Evolutionary conservation across 1,284 basidiomycete genomes (phyloP), one percentile per base, ranked within the genome.

Genomic region (Trametes polyzona): DNA sequence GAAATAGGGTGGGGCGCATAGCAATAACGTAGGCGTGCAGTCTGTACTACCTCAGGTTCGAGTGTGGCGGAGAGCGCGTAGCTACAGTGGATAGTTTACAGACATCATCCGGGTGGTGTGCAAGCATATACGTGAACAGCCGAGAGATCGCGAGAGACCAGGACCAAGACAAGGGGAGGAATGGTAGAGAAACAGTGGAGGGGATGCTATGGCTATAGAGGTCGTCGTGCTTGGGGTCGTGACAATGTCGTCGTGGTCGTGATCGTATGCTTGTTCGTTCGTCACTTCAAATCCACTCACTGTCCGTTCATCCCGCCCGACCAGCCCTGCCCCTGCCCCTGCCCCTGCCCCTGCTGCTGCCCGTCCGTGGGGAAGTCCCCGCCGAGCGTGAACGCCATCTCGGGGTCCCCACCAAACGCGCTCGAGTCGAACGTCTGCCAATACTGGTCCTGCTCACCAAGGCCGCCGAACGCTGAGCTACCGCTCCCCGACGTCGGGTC

Each of bases 371-470:
- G 55, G 37, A 73, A 63, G 40, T 81, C 80, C 19, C 73, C 74
- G 16, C 61, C 61, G 29, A 83, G 71, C 30, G 75, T 81, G 71
- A 92, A 92, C 21, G 87, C 83, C 50, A 89, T 75, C 66, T 90
- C 90, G 51, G 88, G 88, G 69, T 91, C 87, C 59, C 81, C 80
- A 52, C 83, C 84, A 72, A 91, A 91, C 35, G 84, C 83, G 50
- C 82, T 79, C 54, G 83, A 78, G 68, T 91, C 89, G 67, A 90
- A 88, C 66, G 82, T 83, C 65, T 88, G 86, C 86, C 89, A 91
- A 41, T 88, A 73, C 27, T 79, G 76, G 65, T 88, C 88, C 68
- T 85, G 84, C 52, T 88, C 87, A 46, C 79, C 76, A 59, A 42
- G 41, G 16, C 75, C 75, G 52, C 76, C 67, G 21, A 52, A 58